Base-by-base conservation (phyloP, 257 asterid genomes). In the Rauvolfia tetraphylla region DNA sequence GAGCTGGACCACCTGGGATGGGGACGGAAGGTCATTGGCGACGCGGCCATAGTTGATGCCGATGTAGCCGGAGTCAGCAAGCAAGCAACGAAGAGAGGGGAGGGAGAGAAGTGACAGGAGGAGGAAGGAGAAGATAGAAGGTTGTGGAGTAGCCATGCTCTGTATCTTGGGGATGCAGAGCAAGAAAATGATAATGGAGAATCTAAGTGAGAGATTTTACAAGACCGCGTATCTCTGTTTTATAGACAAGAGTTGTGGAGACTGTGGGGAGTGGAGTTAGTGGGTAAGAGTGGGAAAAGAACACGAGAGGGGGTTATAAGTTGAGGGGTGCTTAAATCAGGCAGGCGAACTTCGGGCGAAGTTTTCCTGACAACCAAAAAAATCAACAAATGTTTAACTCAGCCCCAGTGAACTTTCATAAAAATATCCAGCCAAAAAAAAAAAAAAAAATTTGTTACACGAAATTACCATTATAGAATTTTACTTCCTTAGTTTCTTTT, bases 31-130 rank as follows among this genome's bases (percentile, higher is more conserved):
- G 62, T 94, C 33, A 74, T 92, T 78, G 71, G 97, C 98, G 78
- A 94, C 15, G 20, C 98, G 96, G 82, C 98, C 98, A 81, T 94
- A 94, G 90, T 90, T 92, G 14, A 94, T 74, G 0, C 93, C 98
- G 9, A 92, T 22, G 51, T 83, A 56, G 72, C 96, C 97, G 57
- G 88, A 22, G 48, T 77, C 79, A 66, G 86, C 79, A 73, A 75
- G 22, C 0, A 74, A 54, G 25, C 75, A 54, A 25, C 29, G 79
- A 11, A 81, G 27, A 3, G 54, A 33, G 2, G 75, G 73, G 44
- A 66, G 29, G 72, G 67, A 76, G 65, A 73, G 76, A 75, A 61
- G 41, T 85, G 84, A 79, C 49, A 78, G 73, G 79, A 81, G 74
- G 72, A 20, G 25, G 42, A 11, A 20, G 68, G 27, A 46, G 58